Evolutionary conservation across 2,329 filamentous ascomycete species (phyloP).

Genomic region (Sclerotinia glacialis): DNA sequence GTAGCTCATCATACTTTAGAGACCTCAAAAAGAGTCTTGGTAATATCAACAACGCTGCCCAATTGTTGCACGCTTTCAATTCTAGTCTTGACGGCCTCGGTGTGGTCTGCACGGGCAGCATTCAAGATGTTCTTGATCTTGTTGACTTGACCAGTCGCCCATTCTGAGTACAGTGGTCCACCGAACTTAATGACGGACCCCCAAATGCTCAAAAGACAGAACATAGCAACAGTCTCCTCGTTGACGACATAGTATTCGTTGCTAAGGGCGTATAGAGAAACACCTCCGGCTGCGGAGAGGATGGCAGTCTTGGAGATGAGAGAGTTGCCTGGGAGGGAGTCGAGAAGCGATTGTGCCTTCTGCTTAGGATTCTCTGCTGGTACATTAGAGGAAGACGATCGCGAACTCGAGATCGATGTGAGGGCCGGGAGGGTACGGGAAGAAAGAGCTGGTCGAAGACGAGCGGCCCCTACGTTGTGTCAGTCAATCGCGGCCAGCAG

Average conservation of each 20-base stretch:
- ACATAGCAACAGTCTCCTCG: slow-evolving; percentile 93
- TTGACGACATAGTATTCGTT: slow-evolving; percentile 99
- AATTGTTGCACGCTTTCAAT: slow-evolving; percentile 95
- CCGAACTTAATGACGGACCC: slow-evolving; percentile 88
- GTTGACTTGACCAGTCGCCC: slow-evolving; percentile 82
- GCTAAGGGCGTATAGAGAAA: slow-evolving; percentile 93
- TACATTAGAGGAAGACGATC: slow-evolving; percentile 71
- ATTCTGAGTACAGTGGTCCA: slow-evolving; percentile 87
- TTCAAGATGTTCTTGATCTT: slow-evolving; percentile 97
- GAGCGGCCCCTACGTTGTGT: slow-evolving; percentile 67
- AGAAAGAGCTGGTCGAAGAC: slow-evolving; percentile 79
- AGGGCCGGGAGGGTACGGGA: slow-evolving; percentile 73
- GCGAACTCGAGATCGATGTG: slow-evolving; percentile 61
- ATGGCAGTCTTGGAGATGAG: slow-evolving; percentile 95
- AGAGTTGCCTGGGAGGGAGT: slow-evolving; percentile 87
- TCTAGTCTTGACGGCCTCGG: slow-evolving; percentile 87
- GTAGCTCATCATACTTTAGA: slow-evolving; percentile 72
- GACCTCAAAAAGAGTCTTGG: slow-evolving; percentile 94
- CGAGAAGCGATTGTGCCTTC: slow-evolving; percentile 94
- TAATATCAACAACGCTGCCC: slow-evolving; percentile 89
- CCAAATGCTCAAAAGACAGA: slow-evolving; percentile 93
- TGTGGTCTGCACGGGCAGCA: slow-evolving; percentile 90
- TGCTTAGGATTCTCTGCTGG: slow-evolving; percentile 88
- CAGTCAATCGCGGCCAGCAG: slow-evolving; percentile 32
- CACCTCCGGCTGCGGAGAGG: slow-evolving; percentile 85